These are phyloP conservation scores for Ramaria rubella DNA, from an alignment of 768 basidiomycete genomes.

Conservation along the genomic window DNA sequence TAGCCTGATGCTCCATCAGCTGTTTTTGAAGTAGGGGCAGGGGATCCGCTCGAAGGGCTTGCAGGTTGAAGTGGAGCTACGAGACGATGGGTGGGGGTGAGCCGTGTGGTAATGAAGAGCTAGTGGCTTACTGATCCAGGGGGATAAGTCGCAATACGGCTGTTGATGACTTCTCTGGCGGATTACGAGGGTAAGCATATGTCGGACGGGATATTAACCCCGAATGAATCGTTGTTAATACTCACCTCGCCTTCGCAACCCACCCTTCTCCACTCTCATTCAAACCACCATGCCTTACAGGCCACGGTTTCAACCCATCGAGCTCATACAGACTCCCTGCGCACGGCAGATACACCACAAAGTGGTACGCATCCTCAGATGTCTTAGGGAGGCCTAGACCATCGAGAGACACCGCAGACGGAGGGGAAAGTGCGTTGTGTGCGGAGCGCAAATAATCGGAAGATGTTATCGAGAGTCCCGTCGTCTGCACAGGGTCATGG, in stretches of 20 bases:
- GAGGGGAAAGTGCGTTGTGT: conserved; percentile 91
- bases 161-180: conserved; percentile 73
- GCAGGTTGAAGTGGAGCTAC: conserved; percentile 87
- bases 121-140: conserved; percentile 63
- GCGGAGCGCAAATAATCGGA: conserved; percentile 75
- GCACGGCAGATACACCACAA: conserved; percentile 86
- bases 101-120: neutral
- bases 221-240: too few relatives aligned
- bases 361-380: conserved; percentile 89
- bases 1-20: conserved; percentile 40
- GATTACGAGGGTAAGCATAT: conserved; percentile 11
- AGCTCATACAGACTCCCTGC: conserved; percentile 86
- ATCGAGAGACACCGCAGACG: conserved; percentile 80
- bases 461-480: conserved; percentile 71
- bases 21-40: conserved; percentile 60
- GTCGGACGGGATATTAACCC: conserved; percentile 3
- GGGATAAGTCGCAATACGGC: conserved; percentile 87
- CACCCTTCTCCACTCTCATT: conserved; percentile 71
- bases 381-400: conserved; percentile 66
- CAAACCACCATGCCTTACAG: conserved; percentile 76
- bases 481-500: neutral
- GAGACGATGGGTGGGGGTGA: neutral
- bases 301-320: conserved; percentile 76
- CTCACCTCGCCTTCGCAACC: conserved; percentile 72
- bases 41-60: conserved; percentile 80